Evolutionary conservation across 176 grass and related monocot genomes (phyloP), one percentile per base, ranked within the genome.

Genomic region (Pontederia paniculata): DNA sequence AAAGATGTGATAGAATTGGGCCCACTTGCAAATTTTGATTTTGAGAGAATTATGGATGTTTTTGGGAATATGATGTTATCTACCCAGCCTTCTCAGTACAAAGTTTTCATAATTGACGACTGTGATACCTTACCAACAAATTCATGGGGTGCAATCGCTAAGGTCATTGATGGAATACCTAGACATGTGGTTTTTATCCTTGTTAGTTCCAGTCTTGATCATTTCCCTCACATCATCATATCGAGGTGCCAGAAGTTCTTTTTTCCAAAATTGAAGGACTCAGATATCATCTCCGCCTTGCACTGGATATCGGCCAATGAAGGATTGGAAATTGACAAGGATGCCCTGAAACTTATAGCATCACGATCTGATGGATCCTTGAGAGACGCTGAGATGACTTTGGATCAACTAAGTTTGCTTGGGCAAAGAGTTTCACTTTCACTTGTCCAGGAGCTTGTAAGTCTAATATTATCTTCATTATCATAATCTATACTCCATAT

Each of bases 391-490:
- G 72, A 84, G 69, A 98, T 98, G 93, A 98, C 80, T 50, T 64
- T 98, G 63, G 93, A 98, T 75, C 93, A 98, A 51, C 60, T 98
- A 58, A 91, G 93, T 55, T 79, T 98, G 77, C 80, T 91, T 65
- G 86, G 86, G n/a, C 87, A 88, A 71, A 87, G 78, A 83, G 84
- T 98, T 69, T 84, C 93, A 20, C 77, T 88, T 62, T 71, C 77
- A n/a, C 77, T 98, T 59, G 93, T 98, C 67, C 93, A 91, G 83
- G 86, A 98, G 72, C 83, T 98, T 71, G 93, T 98, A 76, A 91
- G 93, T 84, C 76, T 52, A 42, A 8, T 37, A 22, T 51, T 17
- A 5, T 31, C 25, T 52, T 48, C 16, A 20, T 31, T 12, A 19
- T 65, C 22, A 23, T 48, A 21, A 14, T 9, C 5, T 22, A 10